phyloP scores from a whole-genome alignment of 495 filamentous ascomycete species.

The Penicillium fimorum region DNA sequence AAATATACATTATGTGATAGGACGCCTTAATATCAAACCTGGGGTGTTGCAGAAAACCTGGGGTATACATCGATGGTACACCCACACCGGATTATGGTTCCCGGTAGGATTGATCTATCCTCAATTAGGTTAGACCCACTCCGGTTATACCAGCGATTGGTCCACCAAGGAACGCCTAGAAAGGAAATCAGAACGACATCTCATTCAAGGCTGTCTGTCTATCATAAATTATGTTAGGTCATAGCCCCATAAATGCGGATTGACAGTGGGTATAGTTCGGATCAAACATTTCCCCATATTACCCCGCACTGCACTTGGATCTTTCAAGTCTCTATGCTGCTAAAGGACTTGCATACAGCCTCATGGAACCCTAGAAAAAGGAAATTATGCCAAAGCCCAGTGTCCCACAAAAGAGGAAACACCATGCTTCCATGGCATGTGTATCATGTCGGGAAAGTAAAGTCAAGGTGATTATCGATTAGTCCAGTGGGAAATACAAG shows the following conservation, averaged over 20 bases:
- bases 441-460: conserved; percentile 30
- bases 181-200: not conserved
- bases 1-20: not conserved
- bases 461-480: conserved; percentile 24
- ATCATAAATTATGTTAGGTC: not conserved
- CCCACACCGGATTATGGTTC: not conserved
- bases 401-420: not conserved
- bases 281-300: conserved; percentile 5
- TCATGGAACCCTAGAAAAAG: not conserved
- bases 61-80: not conserved
- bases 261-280: not conserved
- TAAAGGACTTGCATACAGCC: not conserved
- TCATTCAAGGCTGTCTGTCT: not conserved
- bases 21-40: not conserved
- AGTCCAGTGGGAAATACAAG: not conserved
- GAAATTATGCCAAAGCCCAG: not conserved
- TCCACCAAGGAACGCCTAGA: not conserved
- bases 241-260: not conserved
- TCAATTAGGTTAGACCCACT: not conserved
- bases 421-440: conserved; percentile 30
- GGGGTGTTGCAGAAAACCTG: not conserved
- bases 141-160: conserved; percentile 7
- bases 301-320: not conserved
- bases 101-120: not conserved
- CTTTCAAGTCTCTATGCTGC: not conserved